Evolutionary conservation across 2,329 filamentous ascomycete species (phyloP), one percentile per base, ranked within the genome.

Genomic region (Eutypella sp.): DNA sequence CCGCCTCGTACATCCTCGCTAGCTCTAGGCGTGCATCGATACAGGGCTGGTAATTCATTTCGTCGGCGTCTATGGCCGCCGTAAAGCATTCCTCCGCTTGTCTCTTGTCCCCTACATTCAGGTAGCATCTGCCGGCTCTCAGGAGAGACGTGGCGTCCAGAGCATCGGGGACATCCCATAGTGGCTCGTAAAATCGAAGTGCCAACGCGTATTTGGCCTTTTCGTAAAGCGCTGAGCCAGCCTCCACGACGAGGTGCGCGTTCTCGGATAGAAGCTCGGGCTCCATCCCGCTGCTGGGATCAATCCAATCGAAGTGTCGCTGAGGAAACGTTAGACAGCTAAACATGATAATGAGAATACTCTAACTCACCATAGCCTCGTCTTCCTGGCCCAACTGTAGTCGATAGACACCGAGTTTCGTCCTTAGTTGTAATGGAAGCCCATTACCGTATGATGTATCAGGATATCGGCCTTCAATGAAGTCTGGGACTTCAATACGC

Each of bases 361-460:
- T 24, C 24, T 45, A 13, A 40, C 77, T 69, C 72, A 88, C 85
- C 68, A 87, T 73, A 16, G 89, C 90, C 69, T 97, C 92, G 13
- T 80, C 70, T 19, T 79, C 70, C 22, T 84, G 70, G 1, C 81
- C 82, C 48, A 89, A 71, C 45, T 81, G 83, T 29, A 96, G 68
- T n/a, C 93, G 82, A 61, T 89, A 92, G 4, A 92, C 71, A 3
- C 88, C 92, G 51, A 99, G 71, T 60, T 92, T 93, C 24, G 89
- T 79, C 18, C 92, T 83, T 36, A 99, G 72, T 54, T 96, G 90
- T 5, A 91, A 65, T 0, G 91, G 92, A 33, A 96, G 71, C 1
- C 83, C 81, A 33, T 76, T 65, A 0, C 89, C 90, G 62, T 96
- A 96, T 0, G 76, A 70, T 5, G 75, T 71, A 4, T 67, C 59